phyloP scores from a whole-genome alignment of 2,329 filamentous ascomycete genomes.

The Alternaria arbusti region DNA sequence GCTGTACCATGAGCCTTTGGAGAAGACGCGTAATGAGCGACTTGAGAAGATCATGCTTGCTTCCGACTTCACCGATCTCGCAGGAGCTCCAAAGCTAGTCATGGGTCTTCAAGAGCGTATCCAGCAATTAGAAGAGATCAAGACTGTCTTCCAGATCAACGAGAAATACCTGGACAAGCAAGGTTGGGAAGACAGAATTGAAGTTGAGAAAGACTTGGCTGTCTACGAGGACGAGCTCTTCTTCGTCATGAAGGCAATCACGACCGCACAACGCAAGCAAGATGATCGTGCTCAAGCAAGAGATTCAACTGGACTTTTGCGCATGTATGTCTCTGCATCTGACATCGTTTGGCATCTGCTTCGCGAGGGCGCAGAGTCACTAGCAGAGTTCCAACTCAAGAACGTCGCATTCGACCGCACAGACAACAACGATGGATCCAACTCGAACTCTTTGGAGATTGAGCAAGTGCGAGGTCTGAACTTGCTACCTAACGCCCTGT shows the following conservation, averaged over 20 bases:
- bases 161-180: conserved; percentile 83
- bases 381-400: conserved; percentile 91
- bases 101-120: conserved; percentile 90
- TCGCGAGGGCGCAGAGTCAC: conserved; percentile 81
- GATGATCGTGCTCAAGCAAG: conserved; percentile 68
- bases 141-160: conserved; percentile 93
- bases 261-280: conserved; percentile 87
- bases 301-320: conserved; percentile 78
- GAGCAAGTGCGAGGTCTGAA: conserved; percentile 89
- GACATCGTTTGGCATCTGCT: conserved; percentile 98
- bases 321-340: conserved; percentile 91
- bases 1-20: conserved; percentile 92
- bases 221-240: conserved; percentile 96
- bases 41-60: conserved; percentile 99
- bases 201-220: conserved; percentile 87
- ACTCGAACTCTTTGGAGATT: conserved; percentile 89
- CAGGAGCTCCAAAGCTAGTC: conserved; percentile 92
- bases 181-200: conserved; percentile 88
- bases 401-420: conserved; percentile 93
- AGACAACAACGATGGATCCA: conserved; percentile 96
- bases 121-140: conserved; percentile 93
- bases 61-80: conserved; percentile 96
- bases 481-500: conserved; percentile 85
- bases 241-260: conserved; percentile 99
- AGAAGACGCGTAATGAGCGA: conserved; percentile 95